Base-by-base conservation (phyloP, 2,329 filamentous ascomycete genomes). In the Neofusicoccum ribis region DNA sequence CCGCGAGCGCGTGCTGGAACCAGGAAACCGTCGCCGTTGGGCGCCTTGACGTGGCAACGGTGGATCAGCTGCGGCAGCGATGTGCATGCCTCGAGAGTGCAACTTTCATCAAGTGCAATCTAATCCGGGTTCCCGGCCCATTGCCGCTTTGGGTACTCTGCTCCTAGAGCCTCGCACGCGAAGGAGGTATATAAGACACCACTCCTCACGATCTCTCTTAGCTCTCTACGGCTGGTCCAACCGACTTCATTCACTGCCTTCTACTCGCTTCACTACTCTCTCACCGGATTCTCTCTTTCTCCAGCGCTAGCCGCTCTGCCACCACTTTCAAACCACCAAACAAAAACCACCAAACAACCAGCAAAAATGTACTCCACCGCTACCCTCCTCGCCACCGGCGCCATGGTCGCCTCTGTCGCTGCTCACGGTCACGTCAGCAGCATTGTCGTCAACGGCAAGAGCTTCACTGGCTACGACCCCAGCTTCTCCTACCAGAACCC, bases 341-440 rank as follows among this genome's bases (percentile, higher is more conserved):
- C 36, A 63, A 14, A 46, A 14, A 46, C 50, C 17, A 56, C 41
- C 36, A 17, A 39, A 43, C 36, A 43, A 44, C 39, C 43, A 47
- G 37, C 23, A 36, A 64, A 64, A 58, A 64, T 64, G 63, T 39
- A 59, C 75, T 76, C 3, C 69, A 74, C 15, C 77, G 79, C 44
- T 77, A 77, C 67, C n/a, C 64, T 69, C 49, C 61, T 70, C n/a
- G 64, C 68, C 34, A 67, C 72, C 17, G 68, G 70, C 66, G 68
- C 72, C 17, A 69, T 74, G 27, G 68, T 70, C 43, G 65, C 73
- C 47, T 44, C 61, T 31, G 62, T 66, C 43, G 36, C 62, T 14
- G 73, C 72, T 41, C 74, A 77, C 68, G 73, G 74, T 52, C 71
- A 74, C 63, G 72, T 77, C 58, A 65, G 68, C 11, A 70, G 68